Conservation (phyloP, 257 asterid genomes). For the Forsythia suspensa region DNA sequence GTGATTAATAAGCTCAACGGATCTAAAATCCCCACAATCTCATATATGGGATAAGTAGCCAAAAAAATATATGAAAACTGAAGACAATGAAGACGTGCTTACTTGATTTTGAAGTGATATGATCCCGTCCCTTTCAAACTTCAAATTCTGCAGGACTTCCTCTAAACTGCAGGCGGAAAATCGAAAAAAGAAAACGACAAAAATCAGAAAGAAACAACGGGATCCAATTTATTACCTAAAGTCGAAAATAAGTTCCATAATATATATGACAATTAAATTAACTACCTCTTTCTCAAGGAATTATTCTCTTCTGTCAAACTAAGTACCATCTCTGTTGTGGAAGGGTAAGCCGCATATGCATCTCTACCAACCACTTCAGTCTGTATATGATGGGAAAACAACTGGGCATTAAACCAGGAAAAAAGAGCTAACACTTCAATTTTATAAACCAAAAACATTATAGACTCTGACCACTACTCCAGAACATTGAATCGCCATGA, state of each 20-base stretch:
- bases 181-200: not conserved
- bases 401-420: not conserved
- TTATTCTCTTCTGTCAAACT: constrained; percentile 41
- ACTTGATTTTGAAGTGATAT: constrained; percentile 40
- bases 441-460: not conserved
- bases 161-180: constrained; percentile 36
- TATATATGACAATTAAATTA: not conserved
- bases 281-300: constrained; percentile 38
- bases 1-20: too few species aligned
- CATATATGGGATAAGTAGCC: too few species aligned
- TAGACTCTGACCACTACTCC: not conserved
- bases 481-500: not conserved
- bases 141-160: constrained; percentile 25
- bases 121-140: constrained; percentile 33
- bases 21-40: too few species aligned
- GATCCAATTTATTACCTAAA: not conserved
- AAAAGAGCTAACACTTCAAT: not conserved
- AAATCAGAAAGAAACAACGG: not conserved
- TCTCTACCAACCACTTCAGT: constrained; percentile 17
- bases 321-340: constrained; percentile 12
- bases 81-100: not conserved
- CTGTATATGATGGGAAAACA: constrained; percentile 23
- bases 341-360: not conserved
- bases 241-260: not conserved
- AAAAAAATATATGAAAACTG: too few species aligned